Evolutionary conservation across 2,329 filamentous ascomycete species (phyloP), one percentile per base, ranked within the genome.

Genomic region (Colletotrichum abscissum): DNA sequence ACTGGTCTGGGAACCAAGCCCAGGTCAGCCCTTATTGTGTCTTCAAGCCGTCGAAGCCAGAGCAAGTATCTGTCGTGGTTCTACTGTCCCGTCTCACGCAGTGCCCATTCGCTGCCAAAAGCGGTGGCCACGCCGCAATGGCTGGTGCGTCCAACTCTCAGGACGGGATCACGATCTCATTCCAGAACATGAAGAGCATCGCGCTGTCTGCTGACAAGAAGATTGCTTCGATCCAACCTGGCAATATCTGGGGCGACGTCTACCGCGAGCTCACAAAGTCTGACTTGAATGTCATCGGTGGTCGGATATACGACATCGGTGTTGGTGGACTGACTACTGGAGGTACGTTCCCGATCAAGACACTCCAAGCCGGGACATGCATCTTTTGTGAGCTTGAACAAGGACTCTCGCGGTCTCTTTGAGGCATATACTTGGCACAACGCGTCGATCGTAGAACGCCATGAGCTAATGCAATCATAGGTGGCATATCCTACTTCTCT

Each of bases 311-410:
- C 1, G 76, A 77, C 7, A 82, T 86, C n/a, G 84, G 84, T 12
- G 84, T 85, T 7, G 81, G 82, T 4, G 85, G 85, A 2, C 77
- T 85, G 30, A 76, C 82, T 3, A 79, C 84, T 2, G 83, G 84
- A 56, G 79, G 78, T 77, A 46, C 58, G 67, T 54, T 5, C 7
- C n/a, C 6, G 33, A 33, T 24, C 35, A 4, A 19, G 9, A 35
- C 33, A 35, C 33, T 35, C 33, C 33, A 12, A 35, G 33, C 33
- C 33, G 0, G 11, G 11, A 12, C 33, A 35, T 35, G 11, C 33
- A 12, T 35, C 33, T 35, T 33, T 11, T 33, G 30, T 11, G 30
- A 33, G 11, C 30, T 11, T 33, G 30, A 33, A 11, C 8, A 33
- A 33, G 9, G 9, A 33, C 9, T 11, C 30, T 11, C 30, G 30